A percentile compares a stretch with the other conserved stretches of the same genome.
Conservation (phyloP, 257 asterid genomes). For the Orobanche coerulescens region DNA sequence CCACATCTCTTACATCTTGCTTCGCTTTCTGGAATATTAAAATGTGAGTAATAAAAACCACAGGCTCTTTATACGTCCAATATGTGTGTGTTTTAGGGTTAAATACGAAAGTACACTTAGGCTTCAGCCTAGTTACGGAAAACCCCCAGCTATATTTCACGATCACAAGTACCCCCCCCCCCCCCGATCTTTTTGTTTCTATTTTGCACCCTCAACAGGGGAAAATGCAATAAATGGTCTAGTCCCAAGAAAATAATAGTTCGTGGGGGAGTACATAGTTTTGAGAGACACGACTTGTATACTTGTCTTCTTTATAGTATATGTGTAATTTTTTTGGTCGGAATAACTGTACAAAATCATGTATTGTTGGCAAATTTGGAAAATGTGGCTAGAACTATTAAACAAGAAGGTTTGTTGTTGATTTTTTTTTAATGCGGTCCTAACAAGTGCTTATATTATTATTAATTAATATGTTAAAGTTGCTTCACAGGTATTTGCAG, state of each 20-base stretch:
- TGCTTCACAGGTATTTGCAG: slow-evolving; percentile 67
- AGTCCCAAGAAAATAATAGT: background rate
- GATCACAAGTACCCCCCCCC: background rate
- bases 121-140: background rate
- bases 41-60: slow-evolving; percentile 40
- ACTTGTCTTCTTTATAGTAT: too few relatives aligned
- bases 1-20: slow-evolving; percentile 81
- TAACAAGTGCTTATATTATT: slow-evolving; percentile 3
- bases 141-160: background rate
- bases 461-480: slow-evolving; percentile 17
- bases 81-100: background rate
- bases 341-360: too few relatives aligned
- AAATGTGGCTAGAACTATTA: too few relatives aligned
- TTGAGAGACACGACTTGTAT: too few relatives aligned
- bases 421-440: background rate
- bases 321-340: too few relatives aligned
- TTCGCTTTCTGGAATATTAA: slow-evolving; percentile 81
- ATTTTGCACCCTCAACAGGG: background rate
- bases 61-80: background rate
- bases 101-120: background rate
- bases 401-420: too few relatives aligned
- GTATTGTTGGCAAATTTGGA: too few relatives aligned
- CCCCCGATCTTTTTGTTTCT: background rate
- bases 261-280: background rate
- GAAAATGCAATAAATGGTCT: background rate